Conservation (phyloP, 2,329 filamentous ascomycete species). For the Ustilaginoidea virens region DNA sequence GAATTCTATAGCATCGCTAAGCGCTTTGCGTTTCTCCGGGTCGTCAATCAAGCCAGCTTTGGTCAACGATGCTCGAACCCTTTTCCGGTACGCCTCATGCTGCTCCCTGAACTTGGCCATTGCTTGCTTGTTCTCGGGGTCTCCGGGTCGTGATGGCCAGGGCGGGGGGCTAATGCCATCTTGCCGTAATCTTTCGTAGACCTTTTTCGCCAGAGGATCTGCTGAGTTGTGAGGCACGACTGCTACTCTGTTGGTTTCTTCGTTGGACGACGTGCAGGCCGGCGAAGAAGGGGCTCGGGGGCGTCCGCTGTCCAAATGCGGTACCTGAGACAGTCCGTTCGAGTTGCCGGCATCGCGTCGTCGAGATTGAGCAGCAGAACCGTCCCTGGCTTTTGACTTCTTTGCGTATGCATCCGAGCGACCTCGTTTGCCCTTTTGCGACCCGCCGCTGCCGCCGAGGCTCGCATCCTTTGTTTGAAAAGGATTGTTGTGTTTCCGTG, state of each 20-base stretch:
- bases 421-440: slow-evolving; percentile 8
- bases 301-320: slow-evolving; percentile 3
- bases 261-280: slow-evolving; percentile 9
- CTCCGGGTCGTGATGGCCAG: slow-evolving; percentile 40
- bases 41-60: slow-evolving; percentile 48
- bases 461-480: slow-evolving; percentile 13
- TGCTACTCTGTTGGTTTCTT: slow-evolving; percentile 5
- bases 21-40: slow-evolving; percentile 43
- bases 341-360: slow-evolving; percentile 1
- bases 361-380: slow-evolving; percentile 3
- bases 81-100: slow-evolving; percentile 41
- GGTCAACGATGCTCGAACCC: slow-evolving; percentile 40
- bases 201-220: slow-evolving; percentile 30
- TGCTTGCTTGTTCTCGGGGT: slow-evolving; percentile 30
- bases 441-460: slow-evolving; percentile 11
- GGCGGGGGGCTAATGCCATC: slow-evolving; percentile 37
- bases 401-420: slow-evolving; percentile 10
- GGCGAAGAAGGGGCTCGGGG: slow-evolving; percentile 13
- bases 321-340: slow-evolving; percentile 3
- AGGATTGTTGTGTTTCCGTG: slow-evolving; percentile 12
- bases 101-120: slow-evolving; percentile 40
- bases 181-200: slow-evolving; percentile 35
- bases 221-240: slow-evolving; percentile 10
- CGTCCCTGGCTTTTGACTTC: slow-evolving; percentile 4
- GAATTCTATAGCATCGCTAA: slow-evolving; percentile 50